Base-by-base conservation (phyloP, 2,329 filamentous ascomycete species). In the Claviceps humidiphila region DNA sequence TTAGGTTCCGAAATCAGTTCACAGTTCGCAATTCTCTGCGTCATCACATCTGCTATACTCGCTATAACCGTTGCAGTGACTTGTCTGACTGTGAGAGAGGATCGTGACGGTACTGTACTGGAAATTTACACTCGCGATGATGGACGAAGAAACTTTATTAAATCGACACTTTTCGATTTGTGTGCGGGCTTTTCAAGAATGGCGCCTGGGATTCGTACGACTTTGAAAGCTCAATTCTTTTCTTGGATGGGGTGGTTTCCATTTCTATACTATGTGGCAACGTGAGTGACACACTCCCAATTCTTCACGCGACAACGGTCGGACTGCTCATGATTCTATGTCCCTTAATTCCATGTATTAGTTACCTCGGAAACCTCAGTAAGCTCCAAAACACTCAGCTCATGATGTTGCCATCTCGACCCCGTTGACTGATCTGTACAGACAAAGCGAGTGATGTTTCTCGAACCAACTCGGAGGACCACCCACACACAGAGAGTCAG, bases 161-260 rank as follows among this genome's bases (percentile, higher is more conserved):
- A 5, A 9, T 16, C 40, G 3, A 41, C 2, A 17, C 5, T 41
- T 1, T 17, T n/a, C 17, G 40, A 41, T n/a, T 5, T 41, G 16
- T 20, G 3, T 9, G 7, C 4, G 6, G 16, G 40, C n/a, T 41
- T 20, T 17, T 41, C 17, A 9, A 16, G n/a, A 41, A n/a, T 41
- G 40, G 16, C 40, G n/a, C 43, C 20, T 4, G 6, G 16, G 11
- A 11, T 45, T 4, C 43, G 24, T 4, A 45, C 22, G 16, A 37
- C 16, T 2, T 5, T 49, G 47, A 49, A 24, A 9, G 47, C 38
- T 24, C 47, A 49, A 16, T 49, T 49, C 20, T 49, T 49, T 22
- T 49, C 47, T 16, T 49, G 34, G 34, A 49, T 49, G 20, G 47
- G 47, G 4, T 49, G 47, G 47, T 49, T 49, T 49, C 47, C 47